Evolutionary conservation across 1,139 yeast genomes (phyloP).

Genomic region (Sugiyamaella pinicola): DNA sequence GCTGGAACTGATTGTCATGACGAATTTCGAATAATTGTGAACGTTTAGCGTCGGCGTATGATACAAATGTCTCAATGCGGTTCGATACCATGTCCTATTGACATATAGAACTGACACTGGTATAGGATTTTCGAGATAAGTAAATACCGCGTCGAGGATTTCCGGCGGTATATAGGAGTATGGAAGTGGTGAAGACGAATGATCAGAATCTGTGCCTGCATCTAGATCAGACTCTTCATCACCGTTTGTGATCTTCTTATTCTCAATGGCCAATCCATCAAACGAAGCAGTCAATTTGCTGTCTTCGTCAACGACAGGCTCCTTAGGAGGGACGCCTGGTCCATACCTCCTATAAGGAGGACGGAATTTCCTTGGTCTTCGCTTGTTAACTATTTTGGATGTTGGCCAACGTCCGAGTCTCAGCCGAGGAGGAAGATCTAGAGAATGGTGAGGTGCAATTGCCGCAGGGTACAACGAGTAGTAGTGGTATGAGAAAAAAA

Average conservation of each 20-base stretch:
- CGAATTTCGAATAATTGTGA: constrained; percentile 69
- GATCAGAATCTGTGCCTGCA: too few relatives aligned
- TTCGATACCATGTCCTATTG: constrained; percentile 59
- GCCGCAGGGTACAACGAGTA: too few relatives aligned
- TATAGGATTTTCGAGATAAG: constrained; percentile 47
- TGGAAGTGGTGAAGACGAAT: too few relatives aligned
- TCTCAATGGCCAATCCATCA: background rate
- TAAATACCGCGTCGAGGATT: constrained; percentile 56
- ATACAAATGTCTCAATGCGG: constrained; percentile 66
- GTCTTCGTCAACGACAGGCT: background rate
- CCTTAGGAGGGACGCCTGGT: constrained; percentile 31
- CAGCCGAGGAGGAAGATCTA: background rate
- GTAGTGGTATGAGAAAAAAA: too few relatives aligned
- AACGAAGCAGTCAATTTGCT: background rate
- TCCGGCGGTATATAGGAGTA: constrained; percentile 58
- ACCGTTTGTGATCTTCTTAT: background rate
- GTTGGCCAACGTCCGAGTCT: constrained; percentile 2
- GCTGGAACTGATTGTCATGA: constrained; percentile 56
- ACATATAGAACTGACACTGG: constrained; percentile 41
- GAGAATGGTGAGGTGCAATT: too few relatives aligned
- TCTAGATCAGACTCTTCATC: too few relatives aligned
- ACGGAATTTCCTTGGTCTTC: constrained; percentile 79
- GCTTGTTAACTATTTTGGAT: constrained; percentile 72
- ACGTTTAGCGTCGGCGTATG: constrained; percentile 62
- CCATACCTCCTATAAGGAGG: constrained; percentile 66